These are phyloP conservation scores for Globisporangium cederbergense DNA, from an alignment of 352 stramenopile species.

Conservation along the genomic window DNA sequence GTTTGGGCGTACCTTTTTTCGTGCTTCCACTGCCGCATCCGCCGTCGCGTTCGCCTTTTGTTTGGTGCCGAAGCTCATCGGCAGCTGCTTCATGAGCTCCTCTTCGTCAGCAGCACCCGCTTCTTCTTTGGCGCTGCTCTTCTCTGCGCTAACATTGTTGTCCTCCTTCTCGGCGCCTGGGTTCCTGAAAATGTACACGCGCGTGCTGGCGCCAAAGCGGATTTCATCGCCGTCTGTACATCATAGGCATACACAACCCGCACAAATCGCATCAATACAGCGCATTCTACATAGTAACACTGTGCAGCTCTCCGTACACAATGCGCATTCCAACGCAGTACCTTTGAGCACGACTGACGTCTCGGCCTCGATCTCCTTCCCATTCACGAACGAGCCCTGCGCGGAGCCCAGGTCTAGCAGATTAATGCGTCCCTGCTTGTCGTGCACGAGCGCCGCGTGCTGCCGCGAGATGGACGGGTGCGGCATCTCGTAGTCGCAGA, in stretches of 20 bases:
- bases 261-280: too few species aligned
- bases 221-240: conserved; percentile 46
- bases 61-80: conserved; percentile 44
- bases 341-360: conserved; percentile 35
- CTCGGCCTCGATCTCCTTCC: conserved; percentile 49
- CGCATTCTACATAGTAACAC: neutral
- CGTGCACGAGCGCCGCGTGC: conserved; percentile 74
- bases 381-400: conserved; percentile 86
- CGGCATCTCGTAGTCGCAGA: conserved; percentile 69
- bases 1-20: conserved; percentile 30
- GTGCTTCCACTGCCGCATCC: conserved; percentile 16
- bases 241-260: neutral
- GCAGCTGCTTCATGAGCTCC: conserved; percentile 33
- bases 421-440: conserved; percentile 43
- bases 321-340: conserved; percentile 8
- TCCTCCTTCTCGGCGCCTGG: conserved; percentile 12
- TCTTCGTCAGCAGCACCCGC: conserved; percentile 19
- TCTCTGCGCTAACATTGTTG: neutral
- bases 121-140: conserved; percentile 7
- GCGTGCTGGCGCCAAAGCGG: conserved; percentile 58
- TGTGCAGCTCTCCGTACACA: neutral
- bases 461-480: conserved; percentile 82
- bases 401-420: conserved; percentile 77
- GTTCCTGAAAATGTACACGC: conserved; percentile 51
- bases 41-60: conserved; percentile 8